Percentiles rank a stretch among this genome's conserved stretches.
Conservation (phyloP, 495 filamentous ascomycete genomes). For the Penicillium odoratum region DNA sequence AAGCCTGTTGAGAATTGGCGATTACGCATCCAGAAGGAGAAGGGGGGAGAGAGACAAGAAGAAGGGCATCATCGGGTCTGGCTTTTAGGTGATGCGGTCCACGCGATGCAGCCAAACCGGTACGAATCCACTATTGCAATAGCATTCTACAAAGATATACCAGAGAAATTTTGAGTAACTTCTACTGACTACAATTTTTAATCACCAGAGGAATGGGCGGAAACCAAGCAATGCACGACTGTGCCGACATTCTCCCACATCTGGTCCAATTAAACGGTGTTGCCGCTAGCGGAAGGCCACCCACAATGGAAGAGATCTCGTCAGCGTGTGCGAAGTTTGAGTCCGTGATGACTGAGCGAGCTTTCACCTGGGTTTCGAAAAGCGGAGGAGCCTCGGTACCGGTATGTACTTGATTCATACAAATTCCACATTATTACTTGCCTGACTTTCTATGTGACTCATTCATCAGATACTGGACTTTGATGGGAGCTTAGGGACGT, state of each 20-base stretch:
- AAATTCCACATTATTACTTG: background rate
- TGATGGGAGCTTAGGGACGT: background rate
- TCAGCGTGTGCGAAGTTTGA: background rate
- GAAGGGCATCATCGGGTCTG: background rate
- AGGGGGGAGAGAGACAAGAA: background rate
- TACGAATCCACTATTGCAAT: no score
- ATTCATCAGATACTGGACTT: background rate
- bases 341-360: background rate
- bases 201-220: background rate
- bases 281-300: background rate
- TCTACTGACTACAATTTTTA: no score
- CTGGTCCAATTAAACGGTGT: background rate
- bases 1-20: background rate
- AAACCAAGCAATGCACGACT: slow-evolving; percentile 3
- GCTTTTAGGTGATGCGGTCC: background rate
- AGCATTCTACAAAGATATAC: no score
- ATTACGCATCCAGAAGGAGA: background rate
- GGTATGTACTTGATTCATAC: background rate
- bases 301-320: background rate
- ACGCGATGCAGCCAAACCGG: background rate
- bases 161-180: no score
- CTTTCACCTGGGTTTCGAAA: background rate
- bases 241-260: background rate
- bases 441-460: background rate
- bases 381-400: background rate